Evolutionary conservation across 1,284 basidiomycete species (phyloP), one percentile per base, ranked within the genome.

Genomic region (Marasmius fiardii): DNA sequence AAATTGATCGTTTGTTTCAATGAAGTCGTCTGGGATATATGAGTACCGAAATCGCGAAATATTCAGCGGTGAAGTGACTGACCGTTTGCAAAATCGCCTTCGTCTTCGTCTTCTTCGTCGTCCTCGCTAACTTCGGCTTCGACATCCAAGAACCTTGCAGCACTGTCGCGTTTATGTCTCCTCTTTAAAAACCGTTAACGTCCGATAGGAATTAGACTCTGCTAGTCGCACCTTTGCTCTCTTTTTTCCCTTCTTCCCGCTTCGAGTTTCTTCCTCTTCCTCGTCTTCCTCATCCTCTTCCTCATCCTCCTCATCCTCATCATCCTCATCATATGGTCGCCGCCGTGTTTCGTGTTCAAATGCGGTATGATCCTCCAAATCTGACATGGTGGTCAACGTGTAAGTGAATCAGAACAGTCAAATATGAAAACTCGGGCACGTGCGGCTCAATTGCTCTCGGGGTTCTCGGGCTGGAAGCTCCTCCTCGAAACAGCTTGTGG

Each of bases 81-180:
- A 91, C 92, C 90, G 62, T 79, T 83, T 20, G 79, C 85, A 60
- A 82, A 85, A 59, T 93, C 93, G 34, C 91, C 92, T 21, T 95
- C 94, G 7, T 95, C 95, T 31, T 95, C 93, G 3, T 96, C 93
- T 51, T 97, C 95, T 53, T 98, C 95, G 24, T 96, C 94, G 53
- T 98, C 95, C 51, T 93, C 92, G 63, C 92, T 92, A 28, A 94
- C 92, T 66, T 95, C 93, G 59, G 94, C 95, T 74, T 97, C 93
- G 59, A 95, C 83, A 85, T 98, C 95, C 65, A 98, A 78, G 86
- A 95, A 98, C 62, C 89, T 88, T 68, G 86, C 92, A 33, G 85
- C 81, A 18, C 76, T 75, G 58, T 76, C 74, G 49, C 81, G 79
- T 68, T 82, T 86, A 65, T 87, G 86, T 57, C 84, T 84, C 61